phyloP scores from a whole-genome alignment of 306 rosid genomes.

The Lathyrus tuberosus region DNA sequence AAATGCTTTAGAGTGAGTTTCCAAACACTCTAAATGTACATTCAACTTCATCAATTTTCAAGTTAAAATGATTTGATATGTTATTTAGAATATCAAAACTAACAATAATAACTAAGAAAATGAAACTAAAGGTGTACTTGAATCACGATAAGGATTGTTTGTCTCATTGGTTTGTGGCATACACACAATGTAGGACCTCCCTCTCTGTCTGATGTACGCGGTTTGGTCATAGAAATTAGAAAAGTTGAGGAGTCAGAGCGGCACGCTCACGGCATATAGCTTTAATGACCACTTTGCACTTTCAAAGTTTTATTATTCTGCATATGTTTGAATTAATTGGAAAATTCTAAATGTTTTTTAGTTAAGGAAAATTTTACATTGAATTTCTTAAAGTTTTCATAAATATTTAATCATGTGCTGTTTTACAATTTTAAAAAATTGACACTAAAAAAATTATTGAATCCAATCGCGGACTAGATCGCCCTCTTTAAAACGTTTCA shows the following conservation, averaged over 20 bases:
- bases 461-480: too few relatives aligned
- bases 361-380: neutral
- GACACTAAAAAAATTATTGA: too few relatives aligned
- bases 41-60: too few relatives aligned
- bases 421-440: too few relatives aligned
- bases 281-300: neutral
- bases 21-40: too few relatives aligned
- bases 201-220: neutral
- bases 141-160: conserved; percentile 5
- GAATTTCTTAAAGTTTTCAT: neutral
- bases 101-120: too few relatives aligned
- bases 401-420: too few relatives aligned
- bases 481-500: too few relatives aligned
- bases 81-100: too few relatives aligned
- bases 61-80: neutral
- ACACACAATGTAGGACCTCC: neutral
- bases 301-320: neutral
- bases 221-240: neutral
- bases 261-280: neutral
- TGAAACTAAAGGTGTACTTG: neutral
- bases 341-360: neutral
- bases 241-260: neutral
- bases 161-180: conserved; percentile 1
- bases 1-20: too few relatives aligned
- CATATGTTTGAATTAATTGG: neutral